Evolutionary conservation across 805 yeast genomes (phyloP).

Genomic region (Cyberlindnera lachancei): DNA sequence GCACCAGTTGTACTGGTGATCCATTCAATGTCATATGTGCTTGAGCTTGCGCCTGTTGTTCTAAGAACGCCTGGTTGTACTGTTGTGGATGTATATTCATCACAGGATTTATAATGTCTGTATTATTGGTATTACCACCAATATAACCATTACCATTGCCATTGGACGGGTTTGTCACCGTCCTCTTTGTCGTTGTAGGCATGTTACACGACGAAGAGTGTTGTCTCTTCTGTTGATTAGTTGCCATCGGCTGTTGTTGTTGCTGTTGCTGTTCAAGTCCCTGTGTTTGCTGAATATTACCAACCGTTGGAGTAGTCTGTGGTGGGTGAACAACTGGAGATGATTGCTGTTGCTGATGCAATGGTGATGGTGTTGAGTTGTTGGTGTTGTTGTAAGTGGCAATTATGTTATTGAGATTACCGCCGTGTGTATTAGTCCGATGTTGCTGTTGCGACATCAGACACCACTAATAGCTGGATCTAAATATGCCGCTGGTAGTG

Average conservation of each 20-base stretch:
- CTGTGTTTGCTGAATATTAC: neutral
- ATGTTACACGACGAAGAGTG: slow-evolving; percentile 17
- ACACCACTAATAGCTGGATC: too few species aligned
- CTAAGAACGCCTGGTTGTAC: neutral
- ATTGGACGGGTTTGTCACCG: slow-evolving; percentile 10
- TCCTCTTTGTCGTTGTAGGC: slow-evolving; percentile 9
- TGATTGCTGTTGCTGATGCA: neutral
- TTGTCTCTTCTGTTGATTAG: slow-evolving; percentile 16
- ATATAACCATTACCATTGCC: neutral
- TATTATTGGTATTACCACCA: slow-evolving; percentile 8
- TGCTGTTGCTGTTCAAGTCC: neutral
- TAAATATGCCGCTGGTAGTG: too few species aligned
- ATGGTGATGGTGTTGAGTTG: too few species aligned
- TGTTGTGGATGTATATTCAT: slow-evolving; percentile 5
- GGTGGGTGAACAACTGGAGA: neutral
- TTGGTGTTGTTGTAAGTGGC: too few species aligned
- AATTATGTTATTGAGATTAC: too few species aligned
- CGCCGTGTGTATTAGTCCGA: too few species aligned
- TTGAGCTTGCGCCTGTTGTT: neutral
- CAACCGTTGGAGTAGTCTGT: neutral
- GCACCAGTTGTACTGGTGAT: neutral
- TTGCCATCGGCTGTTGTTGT: neutral
- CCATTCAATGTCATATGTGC: neutral
- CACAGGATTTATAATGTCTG: neutral
- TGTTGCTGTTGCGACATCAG: too few species aligned